Conservation (phyloP, 768 basidiomycete genomes). For the Cubamyces lactineus region DNA sequence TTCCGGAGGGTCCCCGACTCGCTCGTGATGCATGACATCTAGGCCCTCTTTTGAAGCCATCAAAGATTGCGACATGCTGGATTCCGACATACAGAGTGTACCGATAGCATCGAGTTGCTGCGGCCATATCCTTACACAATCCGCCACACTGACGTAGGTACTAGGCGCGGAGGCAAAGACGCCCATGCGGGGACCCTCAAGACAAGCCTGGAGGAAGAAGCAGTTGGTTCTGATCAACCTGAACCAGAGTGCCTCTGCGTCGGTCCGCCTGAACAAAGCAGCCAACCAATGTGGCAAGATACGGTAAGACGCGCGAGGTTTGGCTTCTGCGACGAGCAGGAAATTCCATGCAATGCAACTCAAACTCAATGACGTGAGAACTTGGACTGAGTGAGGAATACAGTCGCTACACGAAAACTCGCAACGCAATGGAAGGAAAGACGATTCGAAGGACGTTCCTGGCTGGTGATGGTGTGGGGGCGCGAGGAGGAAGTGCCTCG, state of each 20-base stretch:
- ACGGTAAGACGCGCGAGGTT: background rate
- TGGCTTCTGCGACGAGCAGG: slow-evolving; percentile 2
- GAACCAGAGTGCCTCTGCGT: background rate
- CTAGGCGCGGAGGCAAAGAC: background rate
- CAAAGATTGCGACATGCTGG: no score
- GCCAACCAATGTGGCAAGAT: slow-evolving; percentile 12
- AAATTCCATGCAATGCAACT: background rate
- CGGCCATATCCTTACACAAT: no score
- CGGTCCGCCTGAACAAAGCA: slow-evolving; percentile 21
- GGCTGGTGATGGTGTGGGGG: background rate
- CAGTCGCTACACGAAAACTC: background rate
- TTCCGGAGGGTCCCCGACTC: slow-evolving; percentile 2
- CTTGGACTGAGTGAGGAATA: background rate
- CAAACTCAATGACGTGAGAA: slow-evolving; percentile 17
- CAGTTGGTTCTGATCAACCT: slow-evolving; percentile 3
- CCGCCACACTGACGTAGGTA: background rate
- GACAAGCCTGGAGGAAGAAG: background rate
- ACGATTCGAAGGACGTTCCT: background rate
- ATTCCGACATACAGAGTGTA: no score
- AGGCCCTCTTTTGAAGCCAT: no score
- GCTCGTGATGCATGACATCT: background rate
- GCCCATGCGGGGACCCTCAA: background rate
- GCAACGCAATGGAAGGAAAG: background rate
- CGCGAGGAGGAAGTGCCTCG: background rate
- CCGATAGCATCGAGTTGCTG: no score